These are phyloP conservation scores for Coemansia sp. DNA, from an alignment of 192 early-diverging fungal genomes.

Conservation along the genomic window DNA sequence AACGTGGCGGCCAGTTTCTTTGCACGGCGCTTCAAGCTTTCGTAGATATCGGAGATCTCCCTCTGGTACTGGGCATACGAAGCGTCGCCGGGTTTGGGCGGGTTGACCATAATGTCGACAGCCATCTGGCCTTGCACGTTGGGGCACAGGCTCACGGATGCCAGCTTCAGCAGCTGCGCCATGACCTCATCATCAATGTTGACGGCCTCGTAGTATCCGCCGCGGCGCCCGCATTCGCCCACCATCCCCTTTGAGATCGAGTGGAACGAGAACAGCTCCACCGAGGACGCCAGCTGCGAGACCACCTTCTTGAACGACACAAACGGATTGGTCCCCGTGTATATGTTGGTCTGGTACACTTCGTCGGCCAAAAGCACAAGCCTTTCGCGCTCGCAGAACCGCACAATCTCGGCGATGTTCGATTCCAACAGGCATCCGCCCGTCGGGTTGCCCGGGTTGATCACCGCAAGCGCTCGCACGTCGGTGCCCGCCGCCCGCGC, in stretches of 20 bases:
- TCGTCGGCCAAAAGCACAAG: slow-evolving; percentile 95
- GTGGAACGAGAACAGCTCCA: slow-evolving; percentile 97
- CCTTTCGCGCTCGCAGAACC: slow-evolving; percentile 80
- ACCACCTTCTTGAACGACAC: slow-evolving; percentile 97
- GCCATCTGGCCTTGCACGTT: slow-evolving; percentile 95
- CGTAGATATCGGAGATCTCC: slow-evolving; percentile 76
- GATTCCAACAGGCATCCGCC: slow-evolving; percentile 82
- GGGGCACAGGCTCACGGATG: slow-evolving; percentile 90
- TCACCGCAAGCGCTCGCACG: slow-evolving; percentile 92
- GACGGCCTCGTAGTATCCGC: slow-evolving; percentile 96
- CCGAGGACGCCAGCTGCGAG: slow-evolving; percentile 69
- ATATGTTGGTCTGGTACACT: slow-evolving; percentile 98
- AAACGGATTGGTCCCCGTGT: slow-evolving; percentile 81
- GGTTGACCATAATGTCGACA: slow-evolving; percentile 92
- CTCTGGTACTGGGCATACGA: slow-evolving; percentile 74
- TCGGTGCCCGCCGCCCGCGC: slow-evolving; percentile 75
- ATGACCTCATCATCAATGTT: slow-evolving; percentile 75
- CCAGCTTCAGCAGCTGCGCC: slow-evolving; percentile 92
- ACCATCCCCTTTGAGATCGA: slow-evolving; percentile 97
- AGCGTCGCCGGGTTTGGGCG: slow-evolving; percentile 78
- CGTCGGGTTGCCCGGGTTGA: slow-evolving; percentile 99
- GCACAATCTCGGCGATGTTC: slow-evolving; percentile 89
- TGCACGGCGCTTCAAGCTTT: slow-evolving; percentile 82
- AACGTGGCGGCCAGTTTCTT: slow-evolving; percentile 72
- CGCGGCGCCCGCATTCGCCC: slow-evolving; percentile 96